Evolutionary conservation across 176 grass and related monocot genomes (phyloP), one percentile per base, ranked within the genome.

Genomic region (Cenchrus fungigraminus): DNA sequence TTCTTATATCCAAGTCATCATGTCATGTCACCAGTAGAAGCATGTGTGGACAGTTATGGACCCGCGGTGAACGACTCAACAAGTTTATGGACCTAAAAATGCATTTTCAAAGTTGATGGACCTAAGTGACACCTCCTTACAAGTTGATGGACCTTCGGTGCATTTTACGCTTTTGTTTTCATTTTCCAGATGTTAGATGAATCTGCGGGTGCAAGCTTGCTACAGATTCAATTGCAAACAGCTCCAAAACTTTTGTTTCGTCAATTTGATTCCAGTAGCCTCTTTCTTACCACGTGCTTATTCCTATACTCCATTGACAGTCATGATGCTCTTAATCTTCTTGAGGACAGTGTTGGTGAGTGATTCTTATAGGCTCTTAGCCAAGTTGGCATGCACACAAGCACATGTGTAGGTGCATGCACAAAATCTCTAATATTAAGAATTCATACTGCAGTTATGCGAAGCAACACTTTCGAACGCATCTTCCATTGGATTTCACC

Each of bases 251-350:
- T 84, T 99, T 99, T 79, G 81, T 99, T 79, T 86, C 80, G 79
- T 99, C 93, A 45, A 88, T 99, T 72, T 91, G 97, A 83, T 91
- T 89, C 70, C 97, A 99, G 71, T 95, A 88, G 19, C 84, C 89
- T 54, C 80, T 89, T 86, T 96, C 93, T 88, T 99, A 92, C 88
- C 86, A 86, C 79, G 88, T 94, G 91, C 89, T 99, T 86, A 89
- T 99, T 57, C 97, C 93, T 57, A 92, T 96, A 85, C 79, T 99
- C 46, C 88, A 70, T 91, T 70, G 91, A 98, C 51, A 94, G 84
- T 65, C 93, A 93, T 65, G 97, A 98, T 91, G 88, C 97, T 88
- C 97, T 98, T 88, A 98, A 98, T 89, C 97, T 99, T 85, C 97
- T 99, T 1, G 97, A 99, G 88, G 97, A 96, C 76, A 93, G 93